Base-by-base conservation (phyloP, 2,329 filamentous ascomycete species). In the Neobulgaria alba region DNA sequence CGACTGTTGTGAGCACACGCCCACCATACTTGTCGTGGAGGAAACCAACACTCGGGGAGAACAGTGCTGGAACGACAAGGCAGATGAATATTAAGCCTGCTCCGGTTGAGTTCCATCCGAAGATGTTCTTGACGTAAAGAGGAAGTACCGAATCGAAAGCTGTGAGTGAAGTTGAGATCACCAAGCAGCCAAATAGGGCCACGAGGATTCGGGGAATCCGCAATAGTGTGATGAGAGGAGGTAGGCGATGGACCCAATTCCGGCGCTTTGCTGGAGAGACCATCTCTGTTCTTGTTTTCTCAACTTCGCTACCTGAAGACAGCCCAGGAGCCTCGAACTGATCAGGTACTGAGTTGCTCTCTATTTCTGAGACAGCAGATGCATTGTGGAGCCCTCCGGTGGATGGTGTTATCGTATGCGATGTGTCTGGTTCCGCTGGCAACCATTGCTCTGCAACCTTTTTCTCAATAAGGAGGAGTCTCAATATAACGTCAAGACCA, bases 41-140 rank as follows among this genome's bases (percentile, higher is more conserved):
- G 57, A 61, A 63, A 12, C 72, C 77, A 2, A 76, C 68, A 0
- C 78, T 34, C 0, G 80, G 79, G 0, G 73, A 72, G 3, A 75
- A 50, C 48, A 82, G 72, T 3, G 73, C 69, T 0, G 79, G 79
- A 3, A 78, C 60, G 29, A 80, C 72, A 16, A 83, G 54, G 4
- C 68, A 65, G 8, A 78, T 62, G 52, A 79, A 77, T 7, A 77
- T 63, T n/a, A 79, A 56, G 3, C 75, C 75, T 1, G 73, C 71
- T 0, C 68, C 73, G 0, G 67, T 68, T 0, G 75, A 68, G 20
- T 64, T 62, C 71, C 73, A 79, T 41, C 60, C 45, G 49, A 79
- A 79, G 3, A 63, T 69, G 10, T 63, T 53, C 48, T 71, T 68
- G 8, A 75, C 69, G 45, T 71, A 75, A 1, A 79, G 58, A 1